Base-by-base conservation (phyloP, 441 rosid genomes). In the Adansonia grandidieri region DNA sequence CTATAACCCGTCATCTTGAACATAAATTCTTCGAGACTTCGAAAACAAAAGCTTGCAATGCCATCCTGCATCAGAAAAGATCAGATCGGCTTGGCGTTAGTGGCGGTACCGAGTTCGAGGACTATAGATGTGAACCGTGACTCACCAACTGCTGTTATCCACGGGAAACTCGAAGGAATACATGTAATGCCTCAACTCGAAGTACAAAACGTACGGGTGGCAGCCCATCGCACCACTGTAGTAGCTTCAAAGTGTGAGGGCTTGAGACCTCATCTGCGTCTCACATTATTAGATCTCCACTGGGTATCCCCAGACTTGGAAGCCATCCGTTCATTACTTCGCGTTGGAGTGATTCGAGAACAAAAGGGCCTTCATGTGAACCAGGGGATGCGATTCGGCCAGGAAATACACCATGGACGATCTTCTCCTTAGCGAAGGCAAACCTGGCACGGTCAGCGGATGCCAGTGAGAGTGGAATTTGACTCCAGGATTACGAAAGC, bases 141-240 rank as follows among this genome's bases (percentile, higher is more conserved):
- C 86, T 47, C 96, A 85, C 98, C 99, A 95, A 80, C 95, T 93
- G 73, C 91, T 90, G 81, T 90, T 88, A 79, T 93, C 99, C 24
- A 93, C 94, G 0, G 96, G 97, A 75, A 92, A 95, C 82, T 95
- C 99, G 8, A 95, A 95, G 0, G 98, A 95, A 77, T 95, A 96
- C 92, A 91, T 79, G 89, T 95, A 95, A 58, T 95, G 85, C 84
- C 82, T 89, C 82, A 95, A 70, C 84, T 95, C 95, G 2, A 95
- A 89, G 79, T 95, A 97, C 82, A 92, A 47, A 28, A 28, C 1
- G 32, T 14, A 86, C 69, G 6, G 91, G 85, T 0, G 98, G 98
- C 58, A 93, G 74, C n/a, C 89, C 95, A 11, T 91, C 93, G 17
- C 99, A 93, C 99, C 98, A 95, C 67, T 90, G 93, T 5, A 95